Evolutionary conservation across 1,139 yeast species (phyloP), one percentile per base, ranked within the genome.

Genomic region (Kurtzmaniella natalensis): DNA sequence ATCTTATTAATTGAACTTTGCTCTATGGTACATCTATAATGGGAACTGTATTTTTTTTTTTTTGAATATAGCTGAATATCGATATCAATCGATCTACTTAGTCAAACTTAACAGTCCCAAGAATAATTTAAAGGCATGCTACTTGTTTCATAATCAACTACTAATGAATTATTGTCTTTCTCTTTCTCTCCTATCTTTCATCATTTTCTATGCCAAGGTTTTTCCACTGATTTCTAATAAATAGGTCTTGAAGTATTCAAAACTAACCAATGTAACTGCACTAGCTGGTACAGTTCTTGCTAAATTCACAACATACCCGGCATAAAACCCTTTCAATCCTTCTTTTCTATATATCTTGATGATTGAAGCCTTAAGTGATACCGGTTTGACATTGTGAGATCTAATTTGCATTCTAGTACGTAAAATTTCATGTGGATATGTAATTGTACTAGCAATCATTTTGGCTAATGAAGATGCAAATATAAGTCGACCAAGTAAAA

Each of bases 381-480:
- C 45, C 13, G 18, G 20, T 10, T 17, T 17, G 22, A 46, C 41
- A 3, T 38, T 36, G 32, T 40, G 37, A 34, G 37, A 38, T 35
- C 42, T 39, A 60, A 84, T 76, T 61, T 92, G 98, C 75, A 88
- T 74, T 50, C 97, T 72, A 4, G 98, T 89, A 47, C 99, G 73
- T 33, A 94, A 68, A 28, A 92, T 92, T 56, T 92, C 99, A 61
- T 92, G 99, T 1, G 98, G 98, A 51, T 92, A 92, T 0, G 98
- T 89, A 36, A 87, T 70, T 2, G 88, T 70, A 35, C 94, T 81
- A 3, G 98, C 98, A 35, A 83, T 70, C 81, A 89, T 84, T 55
- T 92, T 92, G 5, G 96, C 83, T 8, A 81, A 50, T 8, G 92
- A 76, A 2, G 95, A 84, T 2, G 97, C 94, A 14, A 74, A 48